Conservation (phyloP, 1,284 basidiomycete species). For the Singerocomus inundabilis region DNA sequence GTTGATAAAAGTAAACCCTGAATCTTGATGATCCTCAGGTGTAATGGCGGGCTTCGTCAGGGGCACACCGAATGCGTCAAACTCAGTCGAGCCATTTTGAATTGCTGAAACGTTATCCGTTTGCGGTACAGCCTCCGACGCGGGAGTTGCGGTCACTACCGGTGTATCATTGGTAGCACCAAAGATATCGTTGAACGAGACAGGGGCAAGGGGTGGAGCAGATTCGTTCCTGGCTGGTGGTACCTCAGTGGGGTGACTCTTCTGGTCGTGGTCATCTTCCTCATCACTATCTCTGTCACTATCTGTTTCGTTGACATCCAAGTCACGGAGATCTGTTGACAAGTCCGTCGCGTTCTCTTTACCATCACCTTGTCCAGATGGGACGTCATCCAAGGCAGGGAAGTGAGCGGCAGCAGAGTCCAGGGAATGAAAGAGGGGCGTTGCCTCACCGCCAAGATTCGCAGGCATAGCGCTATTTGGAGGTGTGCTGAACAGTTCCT, state of each 20-base stretch:
- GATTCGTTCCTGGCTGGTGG: slow-evolving; percentile 20
- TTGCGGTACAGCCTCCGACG: slow-evolving; percentile 14
- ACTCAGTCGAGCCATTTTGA: slow-evolving; percentile 19
- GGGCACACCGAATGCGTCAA: slow-evolving; percentile 34
- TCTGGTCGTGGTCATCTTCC: slow-evolving; percentile 40
- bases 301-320: slow-evolving; percentile 66
- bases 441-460: slow-evolving; percentile 12
- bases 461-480: slow-evolving; percentile 44
- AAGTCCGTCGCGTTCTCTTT: slow-evolving; percentile 54
- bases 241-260: slow-evolving; percentile 17
- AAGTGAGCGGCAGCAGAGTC: slow-evolving; percentile 39
- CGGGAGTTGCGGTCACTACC: not conserved
- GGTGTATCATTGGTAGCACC: slow-evolving; percentile 17
- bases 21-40: slow-evolving; percentile 23
- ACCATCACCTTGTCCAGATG: slow-evolving; percentile 17
- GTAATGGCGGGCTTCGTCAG: slow-evolving; percentile 17
- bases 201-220: slow-evolving; percentile 22
- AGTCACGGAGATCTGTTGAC: slow-evolving; percentile 53
- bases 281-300: slow-evolving; percentile 45
- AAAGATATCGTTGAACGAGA: slow-evolving; percentile 36
- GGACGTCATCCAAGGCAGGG: slow-evolving; percentile 45
- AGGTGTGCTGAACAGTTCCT: slow-evolving; percentile 63
- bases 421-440: slow-evolving; percentile 29
- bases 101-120: slow-evolving; percentile 25
- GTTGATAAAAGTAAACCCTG: slow-evolving; percentile 23